Percentiles rank a stretch among this genome's conserved stretches.
These are phyloP conservation scores for Phylloporus sp. DNA, from an alignment of 768 basidiomycete species.

Conservation along the genomic window DNA sequence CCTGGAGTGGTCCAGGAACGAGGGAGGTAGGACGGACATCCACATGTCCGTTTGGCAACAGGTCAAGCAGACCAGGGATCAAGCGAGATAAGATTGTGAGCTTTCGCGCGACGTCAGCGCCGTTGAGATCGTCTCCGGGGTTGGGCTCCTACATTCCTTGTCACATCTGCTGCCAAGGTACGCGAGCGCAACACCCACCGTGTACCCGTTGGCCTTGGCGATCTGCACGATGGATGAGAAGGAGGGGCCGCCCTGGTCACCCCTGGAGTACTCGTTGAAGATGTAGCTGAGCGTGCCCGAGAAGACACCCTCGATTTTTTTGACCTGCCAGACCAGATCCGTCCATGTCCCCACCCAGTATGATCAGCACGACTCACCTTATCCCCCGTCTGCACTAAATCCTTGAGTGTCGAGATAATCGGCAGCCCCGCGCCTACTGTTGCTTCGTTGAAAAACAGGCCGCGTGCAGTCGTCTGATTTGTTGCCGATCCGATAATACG, in stretches of 20 bases:
- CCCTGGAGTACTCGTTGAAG: slow-evolving; percentile 92
- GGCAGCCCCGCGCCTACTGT: slow-evolving; percentile 97
- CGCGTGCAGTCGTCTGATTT: slow-evolving; percentile 27
- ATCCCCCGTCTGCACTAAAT: slow-evolving; percentile 89
- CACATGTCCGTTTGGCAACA: slow-evolving; percentile 71
- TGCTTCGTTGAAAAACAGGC: slow-evolving; percentile 78
- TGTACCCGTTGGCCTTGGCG: slow-evolving; percentile 93
- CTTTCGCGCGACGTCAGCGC: slow-evolving; percentile 95
- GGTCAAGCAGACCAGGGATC: slow-evolving; percentile 47
- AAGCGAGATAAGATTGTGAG: slow-evolving; percentile 91
- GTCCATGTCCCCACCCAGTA: neutral
- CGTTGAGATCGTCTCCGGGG: slow-evolving; percentile 94
- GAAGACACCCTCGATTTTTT: slow-evolving; percentile 96
- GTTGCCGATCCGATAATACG: slow-evolving; percentile 52
- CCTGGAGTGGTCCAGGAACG: slow-evolving; percentile 71
- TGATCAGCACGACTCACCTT: slow-evolving; percentile 46
- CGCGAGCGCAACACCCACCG: slow-evolving; percentile 45
- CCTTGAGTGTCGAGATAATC: slow-evolving; percentile 86
- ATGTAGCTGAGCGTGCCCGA: slow-evolving; percentile 98
- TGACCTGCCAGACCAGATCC: slow-evolving; percentile 43
- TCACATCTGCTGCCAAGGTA: neutral
- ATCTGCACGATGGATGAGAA: slow-evolving; percentile 89
- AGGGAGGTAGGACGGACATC: slow-evolving; percentile 83
- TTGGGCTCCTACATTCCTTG: slow-evolving; percentile 80
- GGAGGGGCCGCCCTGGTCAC: slow-evolving; percentile 57